Percentiles rank a stretch among this genome's conserved stretches.
Evolutionary conservation across 2,329 filamentous ascomycete species (phyloP).

Genomic region (Fusarium transvaalense): DNA sequence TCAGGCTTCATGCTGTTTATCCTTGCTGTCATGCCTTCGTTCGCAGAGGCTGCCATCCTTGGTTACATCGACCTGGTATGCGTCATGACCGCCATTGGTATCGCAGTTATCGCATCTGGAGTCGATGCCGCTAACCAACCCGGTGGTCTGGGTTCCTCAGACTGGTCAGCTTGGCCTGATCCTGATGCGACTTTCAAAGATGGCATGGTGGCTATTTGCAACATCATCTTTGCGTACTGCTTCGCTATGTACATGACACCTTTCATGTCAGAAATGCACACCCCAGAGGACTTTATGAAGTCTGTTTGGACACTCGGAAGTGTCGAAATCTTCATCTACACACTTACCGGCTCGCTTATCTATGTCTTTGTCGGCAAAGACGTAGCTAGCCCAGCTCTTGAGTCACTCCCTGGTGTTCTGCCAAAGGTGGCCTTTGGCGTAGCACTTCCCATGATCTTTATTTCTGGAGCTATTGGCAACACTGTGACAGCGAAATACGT

Average conservation of each 20-base stretch:
- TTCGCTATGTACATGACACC: slow-evolving; percentile 59
- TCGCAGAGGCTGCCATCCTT: slow-evolving; percentile 48
- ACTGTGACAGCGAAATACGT: slow-evolving; percentile 55
- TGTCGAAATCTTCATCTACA: slow-evolving; percentile 71
- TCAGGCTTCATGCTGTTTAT: slow-evolving; percentile 56
- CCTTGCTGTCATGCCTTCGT: slow-evolving; percentile 58
- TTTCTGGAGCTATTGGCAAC: slow-evolving; percentile 74
- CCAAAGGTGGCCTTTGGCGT: slow-evolving; percentile 56
- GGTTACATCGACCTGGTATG: slow-evolving; percentile 47
- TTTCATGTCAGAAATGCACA: slow-evolving; percentile 62
- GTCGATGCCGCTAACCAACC: slow-evolving; percentile 48
- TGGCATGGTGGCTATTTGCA: slow-evolving; percentile 69
- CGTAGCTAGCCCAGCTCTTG: slow-evolving; percentile 73
- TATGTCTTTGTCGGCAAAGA: slow-evolving; percentile 73
- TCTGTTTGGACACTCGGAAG: slow-evolving; percentile 70
- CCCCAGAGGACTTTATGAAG: slow-evolving; percentile 56
- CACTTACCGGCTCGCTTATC: slow-evolving; percentile 71
- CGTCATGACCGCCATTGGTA: slow-evolving; percentile 65
- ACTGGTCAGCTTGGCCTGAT: slow-evolving; percentile 57
- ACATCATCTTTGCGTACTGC: slow-evolving; percentile 76
- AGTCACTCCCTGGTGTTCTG: slow-evolving; percentile 67
- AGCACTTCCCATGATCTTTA: slow-evolving; percentile 75
- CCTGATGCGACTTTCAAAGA: slow-evolving; percentile 59
- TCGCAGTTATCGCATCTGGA: slow-evolving; percentile 73
- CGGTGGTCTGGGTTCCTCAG: slow-evolving; percentile 20